phyloP scores from a whole-genome alignment of 768 basidiomycete species.

The Pulveroboletus sp. region DNA sequence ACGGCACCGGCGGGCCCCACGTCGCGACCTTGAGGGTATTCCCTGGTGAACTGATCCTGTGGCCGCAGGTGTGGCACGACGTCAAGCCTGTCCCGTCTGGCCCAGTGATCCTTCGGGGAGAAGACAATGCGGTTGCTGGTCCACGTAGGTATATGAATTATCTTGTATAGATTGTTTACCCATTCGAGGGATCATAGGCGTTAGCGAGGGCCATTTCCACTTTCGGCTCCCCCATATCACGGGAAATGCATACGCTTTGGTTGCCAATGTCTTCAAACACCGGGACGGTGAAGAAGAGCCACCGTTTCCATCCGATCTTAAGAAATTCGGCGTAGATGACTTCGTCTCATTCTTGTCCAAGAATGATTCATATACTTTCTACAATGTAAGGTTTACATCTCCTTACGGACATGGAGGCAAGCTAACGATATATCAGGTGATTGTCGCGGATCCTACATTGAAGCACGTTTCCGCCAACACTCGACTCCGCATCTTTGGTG shows the following conservation, averaged over 20 bases:
- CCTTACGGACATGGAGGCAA: neutral
- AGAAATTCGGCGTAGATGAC: neutral
- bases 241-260: constrained; percentile 4
- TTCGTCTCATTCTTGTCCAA: neutral
- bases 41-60: neutral
- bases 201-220: neutral
- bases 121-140: neutral
- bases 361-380: neutral
- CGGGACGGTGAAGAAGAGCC: neutral
- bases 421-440: neutral
- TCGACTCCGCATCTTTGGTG: constrained; percentile 6
- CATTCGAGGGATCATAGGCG: neutral
- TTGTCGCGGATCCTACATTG: constrained; percentile 8
- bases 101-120: neutral
- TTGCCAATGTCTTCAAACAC: constrained; percentile 2
- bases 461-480: constrained; percentile 3
- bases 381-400: neutral
- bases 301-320: neutral
- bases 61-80: neutral
- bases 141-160: neutral
- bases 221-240: constrained; percentile 4
- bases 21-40: neutral
- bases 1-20: neutral
- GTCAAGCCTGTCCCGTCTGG: neutral
- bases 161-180: neutral